phyloP scores from a whole-genome alignment of 371 early-diverging fungal species.

The Actinomortierella wolfii region DNA sequence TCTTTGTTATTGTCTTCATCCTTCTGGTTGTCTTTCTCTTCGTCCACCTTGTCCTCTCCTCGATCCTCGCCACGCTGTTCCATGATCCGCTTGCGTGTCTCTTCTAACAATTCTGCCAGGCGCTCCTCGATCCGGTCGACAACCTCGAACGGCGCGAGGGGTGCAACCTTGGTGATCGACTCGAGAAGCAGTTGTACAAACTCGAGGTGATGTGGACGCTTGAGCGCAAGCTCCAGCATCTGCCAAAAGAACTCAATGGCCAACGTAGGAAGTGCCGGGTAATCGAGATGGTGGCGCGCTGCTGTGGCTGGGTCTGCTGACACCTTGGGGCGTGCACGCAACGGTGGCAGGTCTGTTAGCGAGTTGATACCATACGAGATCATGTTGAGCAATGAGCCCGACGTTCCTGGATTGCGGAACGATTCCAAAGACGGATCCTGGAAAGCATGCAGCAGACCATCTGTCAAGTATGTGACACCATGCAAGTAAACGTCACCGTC shows the following conservation, averaged over 20 bases:
- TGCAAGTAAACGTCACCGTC: conserved; percentile 40
- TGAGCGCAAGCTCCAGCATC: conserved; percentile 38
- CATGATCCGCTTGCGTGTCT: conserved; percentile 43
- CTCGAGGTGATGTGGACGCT: conserved; percentile 41
- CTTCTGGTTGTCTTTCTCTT: neutral
- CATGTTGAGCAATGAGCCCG: conserved; percentile 45
- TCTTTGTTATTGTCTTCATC: conserved; percentile 7
- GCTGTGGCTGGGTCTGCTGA: conserved; percentile 5
- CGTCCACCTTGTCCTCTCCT: conserved; percentile 7
- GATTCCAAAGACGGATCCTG: conserved; percentile 39
- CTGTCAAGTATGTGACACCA: conserved; percentile 41
- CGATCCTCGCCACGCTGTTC: conserved; percentile 33
- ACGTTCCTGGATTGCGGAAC: conserved; percentile 45
- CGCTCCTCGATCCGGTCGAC: conserved; percentile 44
- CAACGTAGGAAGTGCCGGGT: conserved; percentile 29
- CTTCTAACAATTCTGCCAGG: conserved; percentile 40
- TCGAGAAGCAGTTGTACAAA: conserved; percentile 42
- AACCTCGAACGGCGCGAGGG: conserved; percentile 38
- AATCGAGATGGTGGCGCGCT: conserved; percentile 33
- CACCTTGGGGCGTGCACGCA: conserved; percentile 12
- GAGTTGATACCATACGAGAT: conserved; percentile 44
- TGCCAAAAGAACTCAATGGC: conserved; percentile 47
- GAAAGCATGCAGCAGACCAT: conserved; percentile 42
- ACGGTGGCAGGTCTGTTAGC: conserved; percentile 38
- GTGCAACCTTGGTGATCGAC: conserved; percentile 38